Conservation (phyloP, 1,139 yeast species). For the Scheffersomyces segobiensis region DNA sequence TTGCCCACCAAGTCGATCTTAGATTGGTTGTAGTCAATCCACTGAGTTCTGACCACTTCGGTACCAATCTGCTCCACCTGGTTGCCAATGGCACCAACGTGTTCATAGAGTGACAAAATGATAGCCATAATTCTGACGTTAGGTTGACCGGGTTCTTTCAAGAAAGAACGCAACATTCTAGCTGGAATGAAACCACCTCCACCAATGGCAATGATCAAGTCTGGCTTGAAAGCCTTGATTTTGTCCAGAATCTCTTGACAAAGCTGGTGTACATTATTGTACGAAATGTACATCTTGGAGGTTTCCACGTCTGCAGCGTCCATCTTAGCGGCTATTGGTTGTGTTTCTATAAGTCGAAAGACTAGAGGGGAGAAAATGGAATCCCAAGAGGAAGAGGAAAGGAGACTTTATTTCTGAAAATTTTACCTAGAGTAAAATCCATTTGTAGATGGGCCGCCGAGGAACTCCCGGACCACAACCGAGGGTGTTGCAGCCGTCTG, state of each 20-base stretch:
- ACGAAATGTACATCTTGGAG: slow-evolving; percentile 76
- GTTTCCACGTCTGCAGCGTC: slow-evolving; percentile 36
- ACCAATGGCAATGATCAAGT: slow-evolving; percentile 84
- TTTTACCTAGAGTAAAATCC: neutral
- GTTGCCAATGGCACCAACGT: slow-evolving; percentile 60
- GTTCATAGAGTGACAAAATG: slow-evolving; percentile 87
- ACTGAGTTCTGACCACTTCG: slow-evolving; percentile 89
- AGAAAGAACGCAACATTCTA: slow-evolving; percentile 85
- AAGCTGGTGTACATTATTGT: slow-evolving; percentile 89
- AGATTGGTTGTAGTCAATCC: slow-evolving; percentile 84
- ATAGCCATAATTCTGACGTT: slow-evolving; percentile 94
- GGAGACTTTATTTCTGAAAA: neutral
- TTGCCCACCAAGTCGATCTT: slow-evolving; percentile 63
- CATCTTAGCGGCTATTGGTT: slow-evolving; percentile 18
- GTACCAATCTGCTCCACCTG: slow-evolving; percentile 71
- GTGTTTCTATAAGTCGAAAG: neutral
- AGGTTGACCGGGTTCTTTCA: slow-evolving; percentile 82
- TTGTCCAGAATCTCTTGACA: slow-evolving; percentile 82
- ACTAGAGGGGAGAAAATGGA: neutral
- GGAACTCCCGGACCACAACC: neutral
- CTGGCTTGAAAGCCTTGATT: slow-evolving; percentile 69
- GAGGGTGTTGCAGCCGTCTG: neutral
- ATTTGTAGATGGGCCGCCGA: neutral
- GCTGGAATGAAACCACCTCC: slow-evolving; percentile 98
- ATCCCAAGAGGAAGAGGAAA: neutral